Base-by-base conservation (phyloP, 176 grass and related monocot genomes). In the Pontederia crassipes region DNA sequence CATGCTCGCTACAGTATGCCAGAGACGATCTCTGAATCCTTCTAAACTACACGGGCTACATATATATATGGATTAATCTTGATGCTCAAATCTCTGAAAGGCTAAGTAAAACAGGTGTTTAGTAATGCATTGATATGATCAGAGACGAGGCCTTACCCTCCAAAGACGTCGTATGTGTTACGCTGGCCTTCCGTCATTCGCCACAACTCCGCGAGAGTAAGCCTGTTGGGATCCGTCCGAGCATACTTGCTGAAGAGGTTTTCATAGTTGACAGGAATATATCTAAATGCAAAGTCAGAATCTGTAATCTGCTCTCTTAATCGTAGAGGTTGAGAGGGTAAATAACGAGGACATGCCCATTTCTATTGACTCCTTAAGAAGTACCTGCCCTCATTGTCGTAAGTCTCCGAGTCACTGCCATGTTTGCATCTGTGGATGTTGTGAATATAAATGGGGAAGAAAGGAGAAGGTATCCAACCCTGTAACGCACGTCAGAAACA, bases 161-260 rank as follows among this genome's bases (percentile, higher is more conserved):
- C 89, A 48, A 72, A 82, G 48, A 88, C 56, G 13, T 95, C 89
- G 15, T 68, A 69, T 27, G 46, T 56, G 1, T 68, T 75, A 24
- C 81, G 55, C 63, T 65, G 70, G 2, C 81, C 84, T 55, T 84
- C 76, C 2, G 84, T 88, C 89, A 94, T 94, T 14, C 55, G 79
- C 81, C 80, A 81, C 49, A 88, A 26, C 55, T 88, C 89, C 54
- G 67, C 11, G 58, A 77, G 82, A 47, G 72, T 82, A 11, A 95
- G 74, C 75, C 60, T 72, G 67, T 95, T 85, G 0, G 84, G 81
- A 20, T 64, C 77, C 9, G 85, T 85, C 46, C 55, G 75, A 2
- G 78, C 89, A 65, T 85, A 85, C 78, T 88, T 88, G 81, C 85
- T 88, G 85, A 95, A 95, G 32, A 88, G 79, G 79, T 88, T 95